Conservation (phyloP, 306 rosid genomes). For the Glycine soja region DNA sequence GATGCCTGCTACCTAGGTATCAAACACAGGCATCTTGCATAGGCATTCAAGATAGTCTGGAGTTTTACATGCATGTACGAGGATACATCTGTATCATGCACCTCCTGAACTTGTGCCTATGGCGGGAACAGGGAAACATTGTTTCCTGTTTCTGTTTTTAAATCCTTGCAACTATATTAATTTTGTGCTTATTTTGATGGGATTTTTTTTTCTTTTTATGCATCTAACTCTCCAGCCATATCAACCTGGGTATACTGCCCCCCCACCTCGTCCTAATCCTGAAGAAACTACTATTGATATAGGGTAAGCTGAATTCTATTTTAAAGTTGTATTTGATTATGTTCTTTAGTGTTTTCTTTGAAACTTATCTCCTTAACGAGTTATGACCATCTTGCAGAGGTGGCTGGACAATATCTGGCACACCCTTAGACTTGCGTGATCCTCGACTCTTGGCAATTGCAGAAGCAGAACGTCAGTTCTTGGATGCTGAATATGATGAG, state of each 20-base stretch:
- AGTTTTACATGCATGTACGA: conserved; percentile 14
- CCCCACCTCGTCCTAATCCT: conserved; percentile 78
- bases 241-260: conserved; percentile 83
- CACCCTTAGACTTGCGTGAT: conserved; percentile 95
- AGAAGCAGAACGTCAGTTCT: conserved; percentile 91
- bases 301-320: conserved; percentile 63
- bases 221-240: conserved; percentile 66
- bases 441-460: conserved; percentile 95
- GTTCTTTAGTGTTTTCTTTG: neutral
- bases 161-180: conserved; percentile 3
- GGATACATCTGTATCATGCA: neutral
- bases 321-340: neutral
- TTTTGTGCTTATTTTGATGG: conserved; percentile 42
- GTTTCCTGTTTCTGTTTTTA: conserved; percentile 1
- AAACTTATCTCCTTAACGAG: conserved; percentile 22
- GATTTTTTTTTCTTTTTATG: neutral
- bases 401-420: conserved; percentile 97
- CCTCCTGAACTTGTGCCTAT: neutral
- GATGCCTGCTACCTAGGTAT: neutral
- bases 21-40: conserved; percentile 1
- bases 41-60: conserved; percentile 11
- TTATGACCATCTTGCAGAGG: conserved; percentile 53
- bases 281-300: conserved; percentile 93
- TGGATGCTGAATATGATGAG: conserved; percentile 95
- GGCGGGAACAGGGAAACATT: neutral